Percentiles rank a stretch among this genome's conserved stretches.
These are phyloP conservation scores for Oropetium thomaeum DNA, from an alignment of 176 grass and related monocot species.

Conservation along the genomic window DNA sequence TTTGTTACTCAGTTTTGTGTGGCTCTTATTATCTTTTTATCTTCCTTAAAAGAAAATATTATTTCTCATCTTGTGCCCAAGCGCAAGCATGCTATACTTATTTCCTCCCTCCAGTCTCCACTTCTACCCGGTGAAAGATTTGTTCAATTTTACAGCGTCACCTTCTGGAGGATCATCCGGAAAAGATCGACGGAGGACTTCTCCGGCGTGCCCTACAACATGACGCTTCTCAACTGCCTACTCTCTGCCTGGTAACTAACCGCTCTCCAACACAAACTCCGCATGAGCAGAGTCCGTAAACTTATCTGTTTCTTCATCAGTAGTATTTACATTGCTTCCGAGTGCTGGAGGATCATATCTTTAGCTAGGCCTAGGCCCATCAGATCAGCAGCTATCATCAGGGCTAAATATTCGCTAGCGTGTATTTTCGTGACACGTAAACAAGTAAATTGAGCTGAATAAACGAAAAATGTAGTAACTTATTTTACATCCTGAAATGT, in stretches of 20 bases:
- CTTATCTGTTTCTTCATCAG: constrained; percentile 14
- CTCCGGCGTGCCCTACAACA: constrained; percentile 97
- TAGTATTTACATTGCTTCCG: too few relatives aligned
- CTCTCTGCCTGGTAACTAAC: constrained; percentile 79
- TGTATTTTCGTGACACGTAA: not conserved
- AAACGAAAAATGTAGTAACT: too few relatives aligned
- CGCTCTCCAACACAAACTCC: not conserved
- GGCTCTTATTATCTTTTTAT: too few relatives aligned
- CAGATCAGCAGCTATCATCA: not conserved
- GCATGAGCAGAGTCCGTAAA: not conserved
- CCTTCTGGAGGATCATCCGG: constrained; percentile 84
- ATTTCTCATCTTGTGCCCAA: not conserved
- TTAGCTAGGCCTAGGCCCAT: not conserved
- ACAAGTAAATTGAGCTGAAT: too few relatives aligned
- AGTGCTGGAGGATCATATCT: too few relatives aligned
- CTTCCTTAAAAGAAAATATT: too few relatives aligned
- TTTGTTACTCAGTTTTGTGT: too few relatives aligned
- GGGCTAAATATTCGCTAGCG: too few relatives aligned
- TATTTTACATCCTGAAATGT: constrained; percentile 6
- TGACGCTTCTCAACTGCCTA: constrained; percentile 98
- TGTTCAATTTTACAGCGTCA: constrained; percentile 48
- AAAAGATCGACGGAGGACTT: constrained; percentile 90
- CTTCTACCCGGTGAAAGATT: constrained; percentile 11
- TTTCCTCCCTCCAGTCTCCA: not conserved
- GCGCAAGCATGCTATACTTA: not conserved